Conservation (phyloP, 208 protist genomes). For the Leishmania arabica region DNA sequence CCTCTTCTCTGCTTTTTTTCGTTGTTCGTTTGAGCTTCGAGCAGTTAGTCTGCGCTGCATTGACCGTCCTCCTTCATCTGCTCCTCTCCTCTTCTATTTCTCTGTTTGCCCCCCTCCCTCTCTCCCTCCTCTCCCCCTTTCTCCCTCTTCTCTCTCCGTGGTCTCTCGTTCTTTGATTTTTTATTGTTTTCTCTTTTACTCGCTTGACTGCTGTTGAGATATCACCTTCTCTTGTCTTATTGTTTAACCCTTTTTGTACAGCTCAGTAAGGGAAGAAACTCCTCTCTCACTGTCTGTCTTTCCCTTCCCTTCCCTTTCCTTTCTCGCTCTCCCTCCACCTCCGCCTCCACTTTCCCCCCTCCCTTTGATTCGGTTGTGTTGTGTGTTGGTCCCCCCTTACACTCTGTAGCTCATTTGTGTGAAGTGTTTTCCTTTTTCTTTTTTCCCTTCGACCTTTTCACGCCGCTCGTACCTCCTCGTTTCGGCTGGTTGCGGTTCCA, state of each 20-base stretch:
- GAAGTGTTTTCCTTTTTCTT: background rate
- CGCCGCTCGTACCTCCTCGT: background rate
- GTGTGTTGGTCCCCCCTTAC: background rate
- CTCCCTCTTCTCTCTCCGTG: background rate
- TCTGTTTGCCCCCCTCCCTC: constrained; percentile 6
- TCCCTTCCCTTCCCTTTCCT: background rate
- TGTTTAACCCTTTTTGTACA: constrained; percentile 1
- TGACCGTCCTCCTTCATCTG: background rate
- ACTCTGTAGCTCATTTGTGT: constrained; percentile 4
- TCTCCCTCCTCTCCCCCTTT: background rate
- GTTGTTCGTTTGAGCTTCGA: background rate
- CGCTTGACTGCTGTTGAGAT: constrained; percentile 8
- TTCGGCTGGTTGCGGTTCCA: background rate
- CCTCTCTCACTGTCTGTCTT: background rate
- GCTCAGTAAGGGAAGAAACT: constrained; percentile 8
- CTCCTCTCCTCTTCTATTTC: constrained; percentile 3
- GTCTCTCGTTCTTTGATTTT: constrained; percentile 9
- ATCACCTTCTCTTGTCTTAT: constrained; percentile 1
- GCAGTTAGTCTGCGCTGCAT: constrained; percentile 3
- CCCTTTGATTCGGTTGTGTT: background rate
- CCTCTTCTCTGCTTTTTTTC: background rate
- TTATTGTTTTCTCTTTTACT: constrained; percentile 6
- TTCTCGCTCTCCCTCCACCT: background rate
- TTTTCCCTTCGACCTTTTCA: no score
- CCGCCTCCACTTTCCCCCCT: background rate